These are phyloP conservation scores for carrot (Daucus carota) DNA, from an alignment of 129 eudicot species.

Conservation along the genomic window DH1_v3.0 NC_030382.2:36701001-36701500, in stretches of 20 bases:
- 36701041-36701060: neutral
- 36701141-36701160: conserved; percentile 73
- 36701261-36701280: neutral
- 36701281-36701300: neutral
- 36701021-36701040: neutral
- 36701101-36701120: neutral
- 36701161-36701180: conserved; percentile 97
- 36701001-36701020: conserved; percentile 77
- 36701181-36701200: conserved; percentile 91
- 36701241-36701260: no score
- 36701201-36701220: conserved; percentile 93
- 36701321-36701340: conserved; percentile 96
- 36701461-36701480: conserved; percentile 68
- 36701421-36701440: neutral
- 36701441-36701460: neutral
- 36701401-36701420: neutral
- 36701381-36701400: neutral
- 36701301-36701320: conserved; percentile 13
- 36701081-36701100: neutral
- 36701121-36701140: conserved; percentile 3
- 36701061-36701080: neutral
- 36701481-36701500: conserved; percentile 73
- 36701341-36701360: conserved; percentile 86
- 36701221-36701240: conserved; percentile 88
- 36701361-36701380: conserved; percentile 93